Evolutionary conservation across 148 eudicot genomes (phyloP).

Genomic region (Arbutus unedo): DNA sequence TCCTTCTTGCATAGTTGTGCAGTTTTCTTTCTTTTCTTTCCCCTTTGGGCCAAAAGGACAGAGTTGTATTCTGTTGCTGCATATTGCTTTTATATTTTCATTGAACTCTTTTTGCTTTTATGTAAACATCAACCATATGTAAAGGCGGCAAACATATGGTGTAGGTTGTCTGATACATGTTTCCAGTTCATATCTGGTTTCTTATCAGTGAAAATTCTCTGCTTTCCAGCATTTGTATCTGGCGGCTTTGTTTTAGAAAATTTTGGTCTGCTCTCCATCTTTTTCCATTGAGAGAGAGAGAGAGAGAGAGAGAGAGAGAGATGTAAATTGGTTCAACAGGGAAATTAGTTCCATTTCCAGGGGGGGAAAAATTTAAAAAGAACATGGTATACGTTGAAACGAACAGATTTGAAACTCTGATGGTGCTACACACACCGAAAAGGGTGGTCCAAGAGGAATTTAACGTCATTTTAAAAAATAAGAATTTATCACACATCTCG

Average conservation of each 20-base stretch:
- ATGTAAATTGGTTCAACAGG: not conserved
- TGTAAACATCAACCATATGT: not conserved
- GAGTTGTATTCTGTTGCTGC: slow-evolving; percentile 13
- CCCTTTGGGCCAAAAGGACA: not conserved
- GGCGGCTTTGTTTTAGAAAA: not conserved
- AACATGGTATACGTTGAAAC: not conserved
- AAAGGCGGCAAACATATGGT: not conserved
- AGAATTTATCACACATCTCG: not conserved
- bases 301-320: not conserved
- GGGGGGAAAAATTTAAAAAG: not conserved
- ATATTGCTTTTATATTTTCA: slow-evolving; percentile 15
- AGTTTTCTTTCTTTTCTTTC: not conserved
- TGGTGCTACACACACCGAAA: not conserved
- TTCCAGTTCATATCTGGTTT: not conserved
- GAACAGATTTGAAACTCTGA: not conserved
- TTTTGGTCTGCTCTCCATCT: not conserved
- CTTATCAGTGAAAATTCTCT: not conserved
- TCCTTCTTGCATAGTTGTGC: not conserved
- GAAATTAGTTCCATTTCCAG: no score
- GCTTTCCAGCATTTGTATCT: not conserved
- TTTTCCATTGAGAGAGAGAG: not conserved
- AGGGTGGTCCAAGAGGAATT: not conserved
- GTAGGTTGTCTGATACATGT: not conserved
- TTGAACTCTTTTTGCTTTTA: not conserved
- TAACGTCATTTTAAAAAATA: not conserved